A percentile compares a stretch with the other conserved stretches of the same genome.
These are phyloP conservation scores for Clonostachys byssicola DNA, from an alignment of 2,329 filamentous ascomycete genomes.

Conservation along the genomic window DNA sequence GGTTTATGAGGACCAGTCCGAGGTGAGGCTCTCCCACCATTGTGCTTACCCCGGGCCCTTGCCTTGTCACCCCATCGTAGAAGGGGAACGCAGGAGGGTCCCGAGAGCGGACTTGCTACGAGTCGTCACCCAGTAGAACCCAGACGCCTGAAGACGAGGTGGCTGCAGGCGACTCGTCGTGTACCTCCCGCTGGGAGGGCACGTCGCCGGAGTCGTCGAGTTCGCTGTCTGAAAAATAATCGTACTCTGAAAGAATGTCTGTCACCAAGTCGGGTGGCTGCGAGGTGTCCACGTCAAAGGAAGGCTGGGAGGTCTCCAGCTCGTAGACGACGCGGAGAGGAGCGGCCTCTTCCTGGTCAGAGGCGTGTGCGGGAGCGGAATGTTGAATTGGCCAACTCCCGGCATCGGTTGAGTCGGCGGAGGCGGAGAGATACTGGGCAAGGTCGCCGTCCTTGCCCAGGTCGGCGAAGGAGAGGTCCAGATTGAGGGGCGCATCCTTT, in stretches of 20 bases:
- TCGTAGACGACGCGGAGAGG: conserved; percentile 34
- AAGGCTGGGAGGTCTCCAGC: conserved; percentile 21
- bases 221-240: conserved; percentile 28
- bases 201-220: conserved; percentile 20
- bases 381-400: neutral
- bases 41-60: no score
- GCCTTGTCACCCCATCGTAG: no score
- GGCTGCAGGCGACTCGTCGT: conserved; percentile 17
- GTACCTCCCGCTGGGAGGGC: conserved; percentile 21
- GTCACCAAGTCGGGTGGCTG: conserved; percentile 26
- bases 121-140: conserved; percentile 40
- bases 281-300: conserved; percentile 26
- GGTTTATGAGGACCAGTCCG: conserved; percentile 31
- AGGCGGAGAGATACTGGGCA: conserved; percentile 24
- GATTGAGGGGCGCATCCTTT: conserved; percentile 17
- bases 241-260: conserved; percentile 27
- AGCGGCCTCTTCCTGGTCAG: conserved; percentile 15
- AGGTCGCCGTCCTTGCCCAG: conserved; percentile 32
- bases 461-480: conserved; percentile 37
- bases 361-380: neutral
- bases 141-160: conserved; percentile 25
- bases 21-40: conserved; percentile 21
- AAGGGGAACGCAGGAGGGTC: no score
- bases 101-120: conserved; percentile 24
- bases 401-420: conserved; percentile 6